Conservation (phyloP, 441 rosid species). For the Manihot esculenta region DNA sequence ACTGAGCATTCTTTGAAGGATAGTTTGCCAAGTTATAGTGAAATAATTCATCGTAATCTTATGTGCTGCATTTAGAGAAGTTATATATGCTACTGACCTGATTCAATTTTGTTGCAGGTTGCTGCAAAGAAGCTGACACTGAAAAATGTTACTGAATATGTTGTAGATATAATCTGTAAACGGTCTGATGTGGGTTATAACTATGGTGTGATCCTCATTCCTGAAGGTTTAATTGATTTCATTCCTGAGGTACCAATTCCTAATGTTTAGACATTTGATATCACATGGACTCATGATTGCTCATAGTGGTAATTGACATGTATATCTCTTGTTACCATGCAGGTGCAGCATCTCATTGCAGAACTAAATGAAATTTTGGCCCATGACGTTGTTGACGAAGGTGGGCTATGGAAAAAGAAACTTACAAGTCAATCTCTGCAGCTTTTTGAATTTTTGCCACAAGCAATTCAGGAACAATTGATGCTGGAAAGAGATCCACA, state of each 20-base stretch:
- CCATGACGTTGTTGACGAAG: conserved; percentile 74
- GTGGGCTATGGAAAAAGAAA: conserved; percentile 85
- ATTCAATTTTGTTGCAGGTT: conserved; percentile 49
- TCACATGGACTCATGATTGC: not conserved
- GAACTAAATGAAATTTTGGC: conserved; percentile 95
- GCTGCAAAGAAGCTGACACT: conserved; percentile 85
- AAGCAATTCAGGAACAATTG: conserved; percentile 90
- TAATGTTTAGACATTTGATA: not conserved
- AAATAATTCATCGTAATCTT: not conserved
- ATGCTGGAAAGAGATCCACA: conserved; percentile 99
- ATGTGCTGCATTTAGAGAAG: conserved; percentile 5
- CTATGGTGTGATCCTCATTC: conserved; percentile 95
- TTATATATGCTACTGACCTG: not conserved
- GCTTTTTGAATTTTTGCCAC: conserved; percentile 85
- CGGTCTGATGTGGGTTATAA: conserved; percentile 77
- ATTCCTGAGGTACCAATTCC: conserved; percentile 82
- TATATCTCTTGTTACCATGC: conserved; percentile 20
- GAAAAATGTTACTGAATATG: conserved; percentile 87
- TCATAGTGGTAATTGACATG: not conserved
- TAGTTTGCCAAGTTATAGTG: not conserved
- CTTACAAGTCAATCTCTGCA: conserved; percentile 67
- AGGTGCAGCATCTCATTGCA: conserved; percentile 92
- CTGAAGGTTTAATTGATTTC: conserved; percentile 98
- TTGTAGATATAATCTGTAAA: conserved; percentile 81
- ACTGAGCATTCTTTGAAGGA: not conserved